Base-by-base conservation (phyloP, 116 monocot genomes). In the Thalassia testudinum region DNA sequence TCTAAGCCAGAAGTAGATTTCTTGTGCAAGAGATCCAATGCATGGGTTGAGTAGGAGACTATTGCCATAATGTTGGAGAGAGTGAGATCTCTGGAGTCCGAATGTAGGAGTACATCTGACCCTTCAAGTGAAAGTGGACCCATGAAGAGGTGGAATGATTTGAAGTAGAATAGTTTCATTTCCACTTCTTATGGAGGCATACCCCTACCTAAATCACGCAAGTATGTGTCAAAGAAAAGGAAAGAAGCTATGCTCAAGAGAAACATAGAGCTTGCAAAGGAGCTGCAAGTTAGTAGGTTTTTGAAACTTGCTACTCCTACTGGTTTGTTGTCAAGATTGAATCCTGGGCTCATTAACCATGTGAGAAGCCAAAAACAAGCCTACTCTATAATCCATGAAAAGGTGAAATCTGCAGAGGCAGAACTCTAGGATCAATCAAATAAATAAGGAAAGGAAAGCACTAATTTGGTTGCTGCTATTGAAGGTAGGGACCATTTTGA, bases 331-430 rank as follows among this genome's bases (percentile, higher is more conserved):
- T 81, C 84, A 26, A 73, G 81, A 61, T 44, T 88, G 60, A 85
- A 95, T 54, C 95, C 88, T 37, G 95, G 95, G 54, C 84, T 95
- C 57, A 95, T 95, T 23, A 95, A 95, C 18, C 81, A 88, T 65
- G 95, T 95, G 7, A 81, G 88, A 60, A 88, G 88, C 45, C 76
- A 78, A 56, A 85, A 88, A 51, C 87, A 95, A 64, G 88, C 88
- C 17, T 73, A 63, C 53, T 71, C 84, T 12, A 95, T 88, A 47
- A 88, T 95, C 59, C 67, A 84, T 62, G 78, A 85, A 1, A 72
- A 81, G 45, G 66, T 95, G n/a, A 65, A 42, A 44, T 81, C 76
- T 21, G 88, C 81, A 60, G 68, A 77, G 42, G 17, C 4, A 27
- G 60, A 19, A 25, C 34, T 12, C 19, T 19, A 22, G 27, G 37